Percentiles rank a stretch among this genome's conserved stretches.
Conservation (phyloP, 441 rosid genomes). For the Gossypium laxum region DNA sequence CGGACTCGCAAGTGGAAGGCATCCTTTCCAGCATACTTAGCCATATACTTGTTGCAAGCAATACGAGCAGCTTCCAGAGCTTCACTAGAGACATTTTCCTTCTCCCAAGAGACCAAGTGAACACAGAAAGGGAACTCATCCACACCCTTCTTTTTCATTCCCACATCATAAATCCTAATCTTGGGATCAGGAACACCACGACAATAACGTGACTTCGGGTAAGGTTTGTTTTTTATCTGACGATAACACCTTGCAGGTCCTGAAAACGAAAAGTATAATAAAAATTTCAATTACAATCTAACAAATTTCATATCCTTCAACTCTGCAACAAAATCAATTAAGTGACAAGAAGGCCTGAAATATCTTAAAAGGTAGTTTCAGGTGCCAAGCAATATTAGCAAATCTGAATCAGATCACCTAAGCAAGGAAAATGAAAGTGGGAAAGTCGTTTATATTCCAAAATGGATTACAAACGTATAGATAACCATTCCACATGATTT, state of each 20-base stretch:
- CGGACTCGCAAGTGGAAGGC: constrained; percentile 81
- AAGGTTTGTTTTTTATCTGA: constrained; percentile 80
- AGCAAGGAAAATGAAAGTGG: not conserved
- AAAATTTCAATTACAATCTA: not conserved
- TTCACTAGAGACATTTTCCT: constrained; percentile 80
- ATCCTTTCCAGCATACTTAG: constrained; percentile 76
- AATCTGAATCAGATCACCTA: not conserved
- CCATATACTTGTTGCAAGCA: constrained; percentile 89
- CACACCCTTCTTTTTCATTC: constrained; percentile 85
- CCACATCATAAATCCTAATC: constrained; percentile 83
- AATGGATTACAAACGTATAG: not conserved
- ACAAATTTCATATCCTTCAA: not conserved
- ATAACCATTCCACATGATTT: no score
- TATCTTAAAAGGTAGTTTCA: not conserved
- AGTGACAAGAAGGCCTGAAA: not conserved
- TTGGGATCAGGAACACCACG: constrained; percentile 90
- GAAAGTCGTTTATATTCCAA: not conserved
- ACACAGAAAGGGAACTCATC: constrained; percentile 88
- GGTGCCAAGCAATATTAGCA: not conserved
- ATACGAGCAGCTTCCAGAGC: constrained; percentile 87
- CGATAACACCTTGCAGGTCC: constrained; percentile 92
- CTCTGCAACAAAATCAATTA: not conserved
- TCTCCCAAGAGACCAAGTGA: constrained; percentile 85
- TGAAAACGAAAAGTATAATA: constrained; percentile 13
- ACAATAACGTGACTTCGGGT: constrained; percentile 68